Evolutionary conservation across 108 stramenopile genomes (phyloP).

Genomic region (Seminavis robusta): DNA sequence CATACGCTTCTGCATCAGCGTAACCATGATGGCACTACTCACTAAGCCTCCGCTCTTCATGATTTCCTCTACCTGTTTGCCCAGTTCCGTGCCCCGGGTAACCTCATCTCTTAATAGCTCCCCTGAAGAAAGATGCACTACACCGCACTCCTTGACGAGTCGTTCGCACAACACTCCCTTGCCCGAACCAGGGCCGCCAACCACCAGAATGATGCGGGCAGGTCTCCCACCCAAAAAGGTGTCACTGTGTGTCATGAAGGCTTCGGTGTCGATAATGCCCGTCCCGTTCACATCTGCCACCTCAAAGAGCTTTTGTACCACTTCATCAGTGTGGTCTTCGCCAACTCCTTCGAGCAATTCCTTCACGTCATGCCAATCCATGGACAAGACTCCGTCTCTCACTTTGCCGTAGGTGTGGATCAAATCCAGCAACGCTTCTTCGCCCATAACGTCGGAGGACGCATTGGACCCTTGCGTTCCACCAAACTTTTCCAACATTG

Average conservation of each 20-base stretch:
- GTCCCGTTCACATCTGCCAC: conserved; percentile 39
- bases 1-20: conserved; percentile 77
- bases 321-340: conserved; percentile 46
- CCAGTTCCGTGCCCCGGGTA: conserved; percentile 62
- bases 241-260: conserved; percentile 8
- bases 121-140: conserved; percentile 87
- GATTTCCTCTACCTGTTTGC: conserved; percentile 70
- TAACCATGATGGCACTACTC: conserved; percentile 62
- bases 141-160: conserved; percentile 67
- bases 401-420: conserved; percentile 52
- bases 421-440: conserved; percentile 49
- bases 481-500: conserved; percentile 41
- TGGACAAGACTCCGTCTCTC: conserved; percentile 18
- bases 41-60: conserved; percentile 84
- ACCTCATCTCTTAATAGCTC: conserved; percentile 90
- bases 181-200: conserved; percentile 91
- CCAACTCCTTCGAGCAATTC: conserved; percentile 51
- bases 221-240: conserved; percentile 50
- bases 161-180: conserved; percentile 81
- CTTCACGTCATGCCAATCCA: conserved; percentile 61
- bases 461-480: conserved; percentile 9
- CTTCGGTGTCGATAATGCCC: conserved; percentile 37
- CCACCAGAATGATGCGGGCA: conserved; percentile 80
- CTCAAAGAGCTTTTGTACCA: conserved; percentile 42
- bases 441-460: conserved; percentile 9